Evolutionary conservation across 768 basidiomycete species (phyloP), one percentile per base, ranked within the genome.

Genomic region (Hemileccinum impolitum): DNA sequence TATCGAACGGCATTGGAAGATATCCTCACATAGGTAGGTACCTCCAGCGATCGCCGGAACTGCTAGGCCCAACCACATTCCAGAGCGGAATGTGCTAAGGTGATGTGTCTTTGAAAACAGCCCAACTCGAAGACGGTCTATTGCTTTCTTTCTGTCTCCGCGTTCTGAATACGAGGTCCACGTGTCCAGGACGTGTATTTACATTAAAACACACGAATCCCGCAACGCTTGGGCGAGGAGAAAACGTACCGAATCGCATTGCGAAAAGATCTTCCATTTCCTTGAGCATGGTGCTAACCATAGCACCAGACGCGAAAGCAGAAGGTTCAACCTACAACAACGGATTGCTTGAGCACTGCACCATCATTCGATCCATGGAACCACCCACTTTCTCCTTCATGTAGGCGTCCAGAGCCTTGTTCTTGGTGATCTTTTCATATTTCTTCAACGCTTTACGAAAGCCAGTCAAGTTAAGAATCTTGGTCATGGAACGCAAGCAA

Each of bases 401-500:
- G 61, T 94, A 96, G 37, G 84, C 77, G n/a, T 84, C 75, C 61
- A 90, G 81, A n/a, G 80, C 84, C 5, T 76, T 74, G 19, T 89
- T 84, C 65, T 76, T 81, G 6, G 91, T 87, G 6, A 77, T 69
- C 62, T 90, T 92, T 59, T 89, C 88, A 56, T 89, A 92, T 63
- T 91, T 91, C 69, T 92, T 91, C 47, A 92, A 60, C 0, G 86
- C 85, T 61, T 92, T 91, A 28, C 88, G 76, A 63, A 95, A 93
- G 1, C 94, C 95, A 0, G 90, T 91, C 4, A 92, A 65, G 64
- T 99, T 97, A 30, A 96, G 69, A 41, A 93, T 83, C 85, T 90
- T 49, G 13, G 19, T 7, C 13, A 18, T 26, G 30, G n/a, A 23
- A n/a, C 9, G 11, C 14, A 47, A 30, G 7, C 18, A 39, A 18